Evolutionary conservation across 768 basidiomycete species (phyloP), one percentile per base, ranked within the genome.

Genomic region (Lentinula sp.): DNA sequence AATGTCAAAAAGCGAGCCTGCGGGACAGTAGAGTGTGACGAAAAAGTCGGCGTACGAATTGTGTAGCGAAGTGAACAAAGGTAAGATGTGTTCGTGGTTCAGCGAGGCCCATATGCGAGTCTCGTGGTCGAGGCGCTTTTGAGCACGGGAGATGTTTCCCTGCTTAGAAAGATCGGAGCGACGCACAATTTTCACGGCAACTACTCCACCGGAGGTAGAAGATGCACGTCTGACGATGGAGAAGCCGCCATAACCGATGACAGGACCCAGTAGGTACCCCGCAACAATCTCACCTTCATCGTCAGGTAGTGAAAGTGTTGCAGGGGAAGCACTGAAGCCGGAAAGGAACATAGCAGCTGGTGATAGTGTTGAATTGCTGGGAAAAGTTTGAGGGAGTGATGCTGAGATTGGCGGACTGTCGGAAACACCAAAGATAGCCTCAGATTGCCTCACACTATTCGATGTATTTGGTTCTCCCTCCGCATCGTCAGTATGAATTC

Each of bases 151-250:
- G 2, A 85, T 75, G 62, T 87, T 75, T 2, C 73, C 70, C 63
- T 84, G 81, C 64, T 80, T 82, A 62, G 76, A 74, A 37, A 86
- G 65, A 58, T 87, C 84, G 16, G 82, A 75, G 51, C 80, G 79
- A 21, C 82, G 80, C 43, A 95, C 82, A 65, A 95, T 90, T 72
- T 95, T 95, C 72, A 95, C 87, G 7, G 94, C 94, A 50, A 88
- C 85, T 2, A 84, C 75, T 50, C 80, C 80, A 35, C 86, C 90
- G 1, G 88, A 86, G 3, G 80, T 72, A 6, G 84, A 78, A 8
- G 73, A 83, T 1, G 88, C 94, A 5, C 83, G 82, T 57, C 89
- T 76, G 61, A 96, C 90, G 61, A 84, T 85, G 13, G 92, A 92
- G 70, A 93, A 92, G 6, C 85, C 89, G 8, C 95, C 94, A 62